Evolutionary conservation across 805 yeast genomes (phyloP).

Genomic region (Metschnikowia borealis): DNA sequence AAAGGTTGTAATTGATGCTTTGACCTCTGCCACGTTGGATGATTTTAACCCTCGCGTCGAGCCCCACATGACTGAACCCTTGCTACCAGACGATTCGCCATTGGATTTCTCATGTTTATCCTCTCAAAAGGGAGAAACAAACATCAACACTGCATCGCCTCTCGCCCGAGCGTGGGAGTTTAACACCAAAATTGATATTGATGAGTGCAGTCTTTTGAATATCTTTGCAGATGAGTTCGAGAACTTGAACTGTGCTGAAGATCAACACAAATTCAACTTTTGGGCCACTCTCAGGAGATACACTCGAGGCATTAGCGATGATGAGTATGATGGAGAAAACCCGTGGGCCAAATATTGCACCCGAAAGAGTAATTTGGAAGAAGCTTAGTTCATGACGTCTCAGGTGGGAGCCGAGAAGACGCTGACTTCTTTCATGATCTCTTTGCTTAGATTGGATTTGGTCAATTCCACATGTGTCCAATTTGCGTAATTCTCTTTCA

Average conservation of each 20-base stretch:
- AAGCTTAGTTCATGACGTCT: neutral
- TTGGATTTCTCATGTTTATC: slow-evolving; percentile 13
- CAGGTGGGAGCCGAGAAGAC: neutral
- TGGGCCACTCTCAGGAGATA: slow-evolving; percentile 11
- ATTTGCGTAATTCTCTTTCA: slow-evolving; percentile 8
- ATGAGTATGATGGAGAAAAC: slow-evolving; percentile 14
- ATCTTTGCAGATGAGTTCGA: slow-evolving; percentile 17
- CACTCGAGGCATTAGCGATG: slow-evolving; percentile 12
- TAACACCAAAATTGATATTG: slow-evolving; percentile 6
- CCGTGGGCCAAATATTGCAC: slow-evolving; percentile 18
- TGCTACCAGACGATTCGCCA: slow-evolving; percentile 12
- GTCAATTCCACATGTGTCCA: slow-evolving; percentile 16
- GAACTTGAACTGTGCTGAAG: slow-evolving; percentile 6
- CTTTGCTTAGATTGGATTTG: slow-evolving; percentile 1
- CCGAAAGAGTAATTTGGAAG: neutral
- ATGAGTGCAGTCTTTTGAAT: slow-evolving; percentile 15
- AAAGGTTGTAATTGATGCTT: neutral
- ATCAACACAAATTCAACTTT: neutral
- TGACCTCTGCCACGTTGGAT: slow-evolving; percentile 9
- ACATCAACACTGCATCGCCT: slow-evolving; percentile 13
- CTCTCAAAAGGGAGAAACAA: slow-evolving; percentile 10
- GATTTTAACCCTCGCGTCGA: slow-evolving; percentile 10
- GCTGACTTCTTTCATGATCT: neutral
- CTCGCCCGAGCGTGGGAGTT: slow-evolving; percentile 16
- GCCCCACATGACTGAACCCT: slow-evolving; percentile 18